phyloP scores from a whole-genome alignment of 805 yeast genomes.

The Saccharomycopsis sp. region DNA sequence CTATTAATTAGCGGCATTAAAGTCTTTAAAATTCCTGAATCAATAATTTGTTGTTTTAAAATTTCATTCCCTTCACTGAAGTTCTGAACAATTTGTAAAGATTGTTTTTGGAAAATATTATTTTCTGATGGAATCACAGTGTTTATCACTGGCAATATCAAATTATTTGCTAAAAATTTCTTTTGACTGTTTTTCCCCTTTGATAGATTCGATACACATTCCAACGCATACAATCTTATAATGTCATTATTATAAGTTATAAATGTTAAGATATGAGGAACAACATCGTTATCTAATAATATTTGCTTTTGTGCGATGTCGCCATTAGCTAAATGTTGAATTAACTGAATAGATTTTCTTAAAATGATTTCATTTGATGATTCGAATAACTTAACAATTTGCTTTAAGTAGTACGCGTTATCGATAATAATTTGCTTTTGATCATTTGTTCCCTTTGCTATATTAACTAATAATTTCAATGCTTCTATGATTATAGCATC shows the following conservation, averaged over 20 bases:
- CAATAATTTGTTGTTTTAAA: slow-evolving; percentile 16
- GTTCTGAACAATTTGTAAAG: slow-evolving; percentile 20
- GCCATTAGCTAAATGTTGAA: slow-evolving; percentile 20
- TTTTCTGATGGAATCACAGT: slow-evolving; percentile 13
- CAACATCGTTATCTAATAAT: slow-evolving; percentile 20
- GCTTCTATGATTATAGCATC: slow-evolving; percentile 19
- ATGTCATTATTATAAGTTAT: slow-evolving; percentile 17
- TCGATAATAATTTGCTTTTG: slow-evolving; percentile 20
- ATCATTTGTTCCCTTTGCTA: slow-evolving; percentile 22
- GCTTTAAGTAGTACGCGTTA: slow-evolving; percentile 11
- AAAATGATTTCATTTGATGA: slow-evolving; percentile 17
- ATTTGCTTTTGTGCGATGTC: slow-evolving; percentile 17
- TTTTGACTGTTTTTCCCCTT: slow-evolving; percentile 21
- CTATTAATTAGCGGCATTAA: slow-evolving; percentile 9
- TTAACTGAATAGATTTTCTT: slow-evolving; percentile 18
- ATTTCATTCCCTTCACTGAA: slow-evolving; percentile 18
- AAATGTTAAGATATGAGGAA: slow-evolving; percentile 20
- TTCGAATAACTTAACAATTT: slow-evolving; percentile 16
- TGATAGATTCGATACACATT: slow-evolving; percentile 19
- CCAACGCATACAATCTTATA: slow-evolving; percentile 20
- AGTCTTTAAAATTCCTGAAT: slow-evolving; percentile 18
- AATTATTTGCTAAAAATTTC: slow-evolving; percentile 19
- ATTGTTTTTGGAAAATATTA: slow-evolving; percentile 18
- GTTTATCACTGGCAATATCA: slow-evolving; percentile 19
- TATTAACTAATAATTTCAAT: slow-evolving; percentile 17